phyloP scores from a whole-genome alignment of 805 yeast species.

The Candida sonorensis region DNA sequence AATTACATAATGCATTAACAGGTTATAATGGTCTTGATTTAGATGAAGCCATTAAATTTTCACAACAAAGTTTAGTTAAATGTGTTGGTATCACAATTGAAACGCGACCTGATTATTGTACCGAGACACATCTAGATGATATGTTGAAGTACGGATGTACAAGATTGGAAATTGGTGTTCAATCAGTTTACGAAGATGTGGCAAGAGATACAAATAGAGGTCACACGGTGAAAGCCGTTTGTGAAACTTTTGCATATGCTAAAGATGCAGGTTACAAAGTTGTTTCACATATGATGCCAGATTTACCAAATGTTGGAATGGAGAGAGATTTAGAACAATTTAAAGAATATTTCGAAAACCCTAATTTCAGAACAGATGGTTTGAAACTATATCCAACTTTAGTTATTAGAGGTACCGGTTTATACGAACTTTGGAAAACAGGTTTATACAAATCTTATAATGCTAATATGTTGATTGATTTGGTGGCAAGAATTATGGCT shows the following conservation, averaged over 20 bases:
- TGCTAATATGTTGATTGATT: constrained; percentile 87
- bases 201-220: constrained; percentile 98
- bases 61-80: constrained; percentile 91
- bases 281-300: constrained; percentile 99
- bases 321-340: constrained; percentile 96
- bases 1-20: constrained; percentile 88
- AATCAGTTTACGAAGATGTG: constrained; percentile 94
- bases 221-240: constrained; percentile 92
- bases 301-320: constrained; percentile 97
- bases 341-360: constrained; percentile 93
- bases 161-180: constrained; percentile 94
- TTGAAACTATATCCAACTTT: constrained; percentile 91
- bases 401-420: constrained; percentile 95
- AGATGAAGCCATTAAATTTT: constrained; percentile 84
- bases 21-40: constrained; percentile 84
- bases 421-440: constrained; percentile 95
- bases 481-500: constrained; percentile 93
- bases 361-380: constrained; percentile 95
- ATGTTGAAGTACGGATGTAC: constrained; percentile 97
- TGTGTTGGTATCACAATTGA: constrained; percentile 99
- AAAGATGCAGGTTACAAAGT: constrained; percentile 98
- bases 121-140: constrained; percentile 89
- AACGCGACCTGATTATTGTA: constrained; percentile 97
- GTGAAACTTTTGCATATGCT: constrained; percentile 93
- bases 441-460: constrained; percentile 92